Evolutionary conservation across 345 rosid species (phyloP).

Genomic region (Cardiospermum halicacabum): DNA sequence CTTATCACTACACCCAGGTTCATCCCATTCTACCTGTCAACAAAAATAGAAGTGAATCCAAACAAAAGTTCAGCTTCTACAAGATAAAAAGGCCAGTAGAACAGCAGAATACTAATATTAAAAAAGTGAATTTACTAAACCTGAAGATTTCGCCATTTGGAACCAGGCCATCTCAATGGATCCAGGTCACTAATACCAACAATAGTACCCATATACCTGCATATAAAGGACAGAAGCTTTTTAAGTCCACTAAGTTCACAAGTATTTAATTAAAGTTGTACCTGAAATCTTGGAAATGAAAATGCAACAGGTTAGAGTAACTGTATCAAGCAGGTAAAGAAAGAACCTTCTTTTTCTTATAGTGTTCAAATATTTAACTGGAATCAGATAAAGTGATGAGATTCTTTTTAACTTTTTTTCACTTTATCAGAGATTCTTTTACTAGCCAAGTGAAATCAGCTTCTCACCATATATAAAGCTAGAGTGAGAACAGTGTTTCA

Average conservation of each 20-base stretch:
- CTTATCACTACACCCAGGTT: conserved; percentile 88
- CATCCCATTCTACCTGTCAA: conserved; percentile 95
- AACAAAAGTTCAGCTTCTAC: not conserved
- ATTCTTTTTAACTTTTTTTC: not conserved
- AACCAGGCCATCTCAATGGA: conserved; percentile 95
- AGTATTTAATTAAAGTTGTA: not conserved
- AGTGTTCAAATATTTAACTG: not conserved
- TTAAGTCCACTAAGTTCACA: not conserved
- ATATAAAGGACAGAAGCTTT: conserved; percentile 9
- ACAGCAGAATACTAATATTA: conserved; percentile 4
- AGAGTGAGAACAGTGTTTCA: not conserved
- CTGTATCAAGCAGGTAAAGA: not conserved
- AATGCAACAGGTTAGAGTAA: not conserved
- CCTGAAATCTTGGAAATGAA: not conserved
- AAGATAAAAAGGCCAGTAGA: not conserved
- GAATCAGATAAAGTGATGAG: not conserved
- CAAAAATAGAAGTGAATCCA: not conserved
- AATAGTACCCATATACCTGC: conserved; percentile 97
- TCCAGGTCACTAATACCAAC: conserved; percentile 79
- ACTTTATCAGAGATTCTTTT: conserved; percentile 1
- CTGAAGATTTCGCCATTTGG: conserved; percentile 99
- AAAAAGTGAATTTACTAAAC: conserved; percentile 23
- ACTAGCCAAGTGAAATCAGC: not conserved
- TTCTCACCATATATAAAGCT: not conserved
- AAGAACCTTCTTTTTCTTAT: not conserved